Conservation (phyloP, 2,329 filamentous ascomycete genomes). For the Neopestalotiopsis rosae region DNA sequence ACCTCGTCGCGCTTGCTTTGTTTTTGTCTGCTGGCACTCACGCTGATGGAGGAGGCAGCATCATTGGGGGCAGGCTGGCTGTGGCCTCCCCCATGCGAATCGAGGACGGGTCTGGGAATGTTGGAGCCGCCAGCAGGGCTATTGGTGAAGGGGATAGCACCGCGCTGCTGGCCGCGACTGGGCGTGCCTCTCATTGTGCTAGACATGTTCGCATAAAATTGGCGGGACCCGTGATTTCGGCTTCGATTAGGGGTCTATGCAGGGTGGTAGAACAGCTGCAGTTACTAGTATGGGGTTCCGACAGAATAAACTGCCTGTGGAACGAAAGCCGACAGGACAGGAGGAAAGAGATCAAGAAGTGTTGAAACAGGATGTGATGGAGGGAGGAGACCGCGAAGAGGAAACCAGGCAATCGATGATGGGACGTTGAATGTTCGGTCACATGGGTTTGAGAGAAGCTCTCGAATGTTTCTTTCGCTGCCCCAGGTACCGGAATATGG, state of each 20-base stretch:
- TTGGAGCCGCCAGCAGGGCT: conserved; percentile 64
- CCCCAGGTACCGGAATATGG: conserved; percentile 5
- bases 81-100: conserved; percentile 40
- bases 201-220: conserved; percentile 51
- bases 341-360: background rate
- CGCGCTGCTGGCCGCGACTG: conserved; percentile 63
- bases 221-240: conserved; percentile 26
- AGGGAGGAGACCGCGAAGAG: background rate
- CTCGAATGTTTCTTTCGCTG: conserved; percentile 2
- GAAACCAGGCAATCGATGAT: background rate
- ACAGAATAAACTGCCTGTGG: background rate
- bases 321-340: background rate
- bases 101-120: conserved; percentile 76
- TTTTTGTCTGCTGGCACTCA: conserved; percentile 94
- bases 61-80: conserved; percentile 59
- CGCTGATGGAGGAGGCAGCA: conserved; percentile 58
- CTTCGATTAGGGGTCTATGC: conserved; percentile 16
- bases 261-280: background rate
- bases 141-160: conserved; percentile 60
- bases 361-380: background rate
- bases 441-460: conserved; percentile 6
- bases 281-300: background rate
- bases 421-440: background rate
- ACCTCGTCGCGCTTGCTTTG: conserved; percentile 99
- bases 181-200: conserved; percentile 74